Base-by-base conservation (phyloP, 495 filamentous ascomycete species). In the Penicillium coprophilum region DNA sequence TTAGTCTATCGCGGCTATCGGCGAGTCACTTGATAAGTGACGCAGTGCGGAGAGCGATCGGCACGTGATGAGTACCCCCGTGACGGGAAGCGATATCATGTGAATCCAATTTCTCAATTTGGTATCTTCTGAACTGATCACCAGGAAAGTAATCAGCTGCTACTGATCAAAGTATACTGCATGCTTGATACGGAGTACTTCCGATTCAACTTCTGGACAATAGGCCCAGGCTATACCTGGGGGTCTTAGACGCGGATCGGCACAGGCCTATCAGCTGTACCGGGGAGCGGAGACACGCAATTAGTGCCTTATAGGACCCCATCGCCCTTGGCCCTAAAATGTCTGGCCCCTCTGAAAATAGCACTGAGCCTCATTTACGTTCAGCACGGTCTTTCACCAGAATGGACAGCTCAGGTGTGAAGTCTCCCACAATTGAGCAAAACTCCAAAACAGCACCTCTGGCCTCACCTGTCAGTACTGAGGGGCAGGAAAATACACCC, bases 381-480 rank as follows among this genome's bases (percentile, higher is more conserved):
- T 44, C 69, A 55, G 63, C 78, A 24, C 80, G 69, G 50, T 84
- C 85, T 9, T 86, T 84, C 60, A 79, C 78, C 58, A 78, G 81
- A 43, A 76, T 83, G 59, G 79, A 81, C 20, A 62, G 66, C n/a
- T 62, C 78, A 17, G 66, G 77, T 5, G 57, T 60, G 50, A 80
- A 38, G 5, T 31, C 55, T 75, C 71, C 53, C 63, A 70, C 57
- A 65, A 60, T 71, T 66, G 77, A 20, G 40, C 65, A 71, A 23
- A 68, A 69, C 24, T 56, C 76, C 4, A 60, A 71, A 10, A 50
- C 61, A 10, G 46, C 60, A 31, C 59, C 64, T 34, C 23, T 68
- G 43, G 48, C 69, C 2, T 50, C 64, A n/a, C 55, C 70, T 13
- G 49, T 39, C n/a, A 60, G 65, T 24, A 53, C 65, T 9, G 64